Conservation (phyloP, 2,329 filamentous ascomycete genomes). For the Ceratocystis smalleyi region DNA sequence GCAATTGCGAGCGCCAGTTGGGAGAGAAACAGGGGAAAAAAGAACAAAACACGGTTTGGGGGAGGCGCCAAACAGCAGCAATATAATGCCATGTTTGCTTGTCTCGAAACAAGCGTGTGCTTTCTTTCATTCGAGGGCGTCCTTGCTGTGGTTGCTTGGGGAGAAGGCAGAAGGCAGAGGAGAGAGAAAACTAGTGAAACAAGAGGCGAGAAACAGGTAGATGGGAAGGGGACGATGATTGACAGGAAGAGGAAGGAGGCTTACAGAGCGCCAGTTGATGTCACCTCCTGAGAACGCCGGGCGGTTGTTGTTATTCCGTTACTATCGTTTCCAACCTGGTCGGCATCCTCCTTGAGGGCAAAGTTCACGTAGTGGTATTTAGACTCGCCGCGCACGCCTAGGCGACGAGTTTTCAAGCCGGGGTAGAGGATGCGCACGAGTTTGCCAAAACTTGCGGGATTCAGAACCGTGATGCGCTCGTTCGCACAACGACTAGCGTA, state of each 20-base stretch:
- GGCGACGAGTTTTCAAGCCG: conserved; percentile 75
- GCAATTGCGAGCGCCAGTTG: neutral
- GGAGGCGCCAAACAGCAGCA: too few relatives aligned
- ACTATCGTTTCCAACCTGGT: conserved; percentile 11
- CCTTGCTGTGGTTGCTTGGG: neutral
- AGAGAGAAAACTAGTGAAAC: neutral
- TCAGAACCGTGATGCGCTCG: conserved; percentile 84
- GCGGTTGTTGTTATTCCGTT: neutral
- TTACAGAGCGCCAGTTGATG: neutral
- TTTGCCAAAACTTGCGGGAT: conserved; percentile 95
- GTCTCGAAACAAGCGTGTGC: neutral
- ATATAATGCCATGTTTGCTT: too few relatives aligned
- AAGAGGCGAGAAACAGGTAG: neutral
- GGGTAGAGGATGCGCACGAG: conserved; percentile 92
- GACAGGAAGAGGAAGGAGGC: neutral
- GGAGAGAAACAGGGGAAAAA: neutral
- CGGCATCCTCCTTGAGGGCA: conserved; percentile 37
- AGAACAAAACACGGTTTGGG: neutral
- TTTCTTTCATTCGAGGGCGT: neutral
- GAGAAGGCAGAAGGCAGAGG: neutral
- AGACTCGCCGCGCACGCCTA: conserved; percentile 89
- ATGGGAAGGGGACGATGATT: neutral
- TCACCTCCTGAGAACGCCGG: neutral
- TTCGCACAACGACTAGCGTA: conserved; percentile 88
- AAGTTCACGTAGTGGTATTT: conserved; percentile 91